These are phyloP conservation scores for Annulohypoxylon truncatum DNA, from an alignment of 2,329 filamentous ascomycete species.

Conservation along the genomic window DNA sequence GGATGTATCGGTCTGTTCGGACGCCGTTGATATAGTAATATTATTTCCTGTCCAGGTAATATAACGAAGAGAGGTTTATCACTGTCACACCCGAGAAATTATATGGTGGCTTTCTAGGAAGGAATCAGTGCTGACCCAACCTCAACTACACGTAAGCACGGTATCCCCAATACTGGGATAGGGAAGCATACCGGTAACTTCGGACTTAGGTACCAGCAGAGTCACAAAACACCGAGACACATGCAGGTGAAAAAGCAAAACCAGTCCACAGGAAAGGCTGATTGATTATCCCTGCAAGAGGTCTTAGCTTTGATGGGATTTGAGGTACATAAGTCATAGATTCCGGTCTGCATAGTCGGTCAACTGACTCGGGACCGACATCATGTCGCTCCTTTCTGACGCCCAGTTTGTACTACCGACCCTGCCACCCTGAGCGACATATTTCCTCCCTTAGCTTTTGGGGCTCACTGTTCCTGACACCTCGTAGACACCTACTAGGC, in stretches of 20 bases:
- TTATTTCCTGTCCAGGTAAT: conserved; percentile 15
- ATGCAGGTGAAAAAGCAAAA: neutral
- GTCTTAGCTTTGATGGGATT: neutral
- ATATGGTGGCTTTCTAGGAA: neutral
- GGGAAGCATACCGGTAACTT: neutral
- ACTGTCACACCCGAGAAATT: neutral
- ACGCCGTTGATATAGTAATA: conserved; percentile 12
- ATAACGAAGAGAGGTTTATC: neutral
- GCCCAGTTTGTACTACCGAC: neutral
- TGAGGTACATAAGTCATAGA: neutral
- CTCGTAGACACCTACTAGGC: neutral
- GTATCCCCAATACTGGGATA: neutral
- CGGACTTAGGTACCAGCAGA: neutral
- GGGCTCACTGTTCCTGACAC: neutral
- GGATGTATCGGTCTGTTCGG: conserved; percentile 26
- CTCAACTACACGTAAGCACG: neutral
- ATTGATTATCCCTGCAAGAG: neutral
- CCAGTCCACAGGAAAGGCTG: neutral
- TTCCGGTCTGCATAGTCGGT: neutral
- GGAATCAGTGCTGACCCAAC: conserved; percentile 1
- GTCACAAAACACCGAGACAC: neutral
- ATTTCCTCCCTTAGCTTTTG: neutral
- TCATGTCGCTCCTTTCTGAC: too few relatives aligned
- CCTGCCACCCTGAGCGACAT: neutral
- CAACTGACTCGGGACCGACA: conserved; percentile 9